Percentiles rank a stretch among this genome's conserved stretches.
Conservation (phyloP, 2,329 filamentous ascomycete genomes). For the Fusarium sacchari region DNA sequence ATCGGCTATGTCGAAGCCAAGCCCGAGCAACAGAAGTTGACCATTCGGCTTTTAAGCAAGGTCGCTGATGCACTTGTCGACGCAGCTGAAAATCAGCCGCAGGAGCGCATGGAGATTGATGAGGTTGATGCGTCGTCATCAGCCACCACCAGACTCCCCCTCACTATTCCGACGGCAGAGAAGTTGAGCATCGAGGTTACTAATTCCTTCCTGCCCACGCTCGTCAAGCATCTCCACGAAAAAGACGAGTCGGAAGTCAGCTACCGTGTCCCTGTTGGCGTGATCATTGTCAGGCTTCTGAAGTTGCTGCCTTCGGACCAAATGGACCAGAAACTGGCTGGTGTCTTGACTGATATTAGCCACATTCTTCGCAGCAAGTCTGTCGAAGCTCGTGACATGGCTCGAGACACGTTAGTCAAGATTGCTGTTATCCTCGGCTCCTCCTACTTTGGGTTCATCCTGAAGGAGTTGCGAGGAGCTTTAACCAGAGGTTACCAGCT, state of each 20-base stretch:
- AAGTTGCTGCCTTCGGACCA: constrained; percentile 79
- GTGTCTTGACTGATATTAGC: constrained; percentile 89
- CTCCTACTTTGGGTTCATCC: constrained; percentile 87
- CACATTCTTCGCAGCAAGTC: constrained; percentile 91
- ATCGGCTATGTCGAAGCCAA: constrained; percentile 83
- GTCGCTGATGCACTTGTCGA: constrained; percentile 79
- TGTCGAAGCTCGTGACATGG: constrained; percentile 89
- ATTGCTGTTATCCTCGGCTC: constrained; percentile 85
- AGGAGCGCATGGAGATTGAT: constrained; percentile 57
- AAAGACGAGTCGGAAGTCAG: constrained; percentile 97
- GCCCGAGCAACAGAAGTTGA: constrained; percentile 84
- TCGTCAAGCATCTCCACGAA: constrained; percentile 88
- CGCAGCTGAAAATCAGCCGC: constrained; percentile 57
- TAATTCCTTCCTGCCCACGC: constrained; percentile 78
- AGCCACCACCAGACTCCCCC: constrained; percentile 62
- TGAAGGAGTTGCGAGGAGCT: constrained; percentile 87
- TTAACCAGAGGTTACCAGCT: constrained; percentile 89
- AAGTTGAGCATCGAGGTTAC: constrained; percentile 79
- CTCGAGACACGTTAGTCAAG: constrained; percentile 85
- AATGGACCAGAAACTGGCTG: constrained; percentile 78
- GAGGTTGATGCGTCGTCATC: constrained; percentile 40
- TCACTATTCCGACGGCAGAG: constrained; percentile 71
- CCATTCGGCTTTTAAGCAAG: constrained; percentile 82
- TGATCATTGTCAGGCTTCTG: constrained; percentile 88
- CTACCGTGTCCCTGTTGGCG: constrained; percentile 87